Base-by-base conservation (phyloP, 169 alveolate species). In the Plasmodium sp. region DNA sequence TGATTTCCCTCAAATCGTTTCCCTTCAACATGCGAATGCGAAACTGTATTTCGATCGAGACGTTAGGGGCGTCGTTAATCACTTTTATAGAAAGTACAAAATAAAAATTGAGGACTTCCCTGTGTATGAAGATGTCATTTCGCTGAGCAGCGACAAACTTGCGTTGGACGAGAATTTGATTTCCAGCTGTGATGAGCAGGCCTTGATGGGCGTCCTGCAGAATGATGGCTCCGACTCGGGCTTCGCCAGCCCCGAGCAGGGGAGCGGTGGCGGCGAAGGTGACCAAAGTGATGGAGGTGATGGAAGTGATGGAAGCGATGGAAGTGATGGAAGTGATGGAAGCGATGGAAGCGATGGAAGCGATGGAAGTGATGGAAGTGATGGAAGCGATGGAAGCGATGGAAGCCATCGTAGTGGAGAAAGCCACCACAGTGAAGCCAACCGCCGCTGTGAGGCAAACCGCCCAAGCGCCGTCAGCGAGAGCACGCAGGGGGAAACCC, bases 1-100 rank as follows among this genome's bases (percentile, higher is more conserved):
- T 51, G 99, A 99, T 96, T 99, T 99, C 85, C 99, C 99, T 0
- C 99, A 99, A 96, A 99, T 99, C 97, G 98, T 99, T 34, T 97
- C 99, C 67, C 98, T 98, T 14, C 95, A 96, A 51, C 99, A 99
- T 95, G 97, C 97, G 48, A 98, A 99, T 91, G 99, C 99, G 2
- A 97, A 97, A 71, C 96, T 96, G 83, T 98, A 98, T 95, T 99
- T 98, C 86, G 98, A 98, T 72, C 96, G 99, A 58, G 99, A 99
- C 96, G 98, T 99, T 12, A 97, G 97, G 54, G 98, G 99, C 93
- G 96, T 99, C 14, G 96, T 97, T 74, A 98, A 96, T 34, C 98
- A 97, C 94, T 99, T 99, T 92, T 96, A 94, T 80, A 98, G 97
- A 94, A 98, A 98, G 95, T 99, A 98, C 95, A 97, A 97, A 77